These are phyloP conservation scores for Phytopythium boreale DNA, from an alignment of 352 stramenopile species.

Conservation along the genomic window DNA sequence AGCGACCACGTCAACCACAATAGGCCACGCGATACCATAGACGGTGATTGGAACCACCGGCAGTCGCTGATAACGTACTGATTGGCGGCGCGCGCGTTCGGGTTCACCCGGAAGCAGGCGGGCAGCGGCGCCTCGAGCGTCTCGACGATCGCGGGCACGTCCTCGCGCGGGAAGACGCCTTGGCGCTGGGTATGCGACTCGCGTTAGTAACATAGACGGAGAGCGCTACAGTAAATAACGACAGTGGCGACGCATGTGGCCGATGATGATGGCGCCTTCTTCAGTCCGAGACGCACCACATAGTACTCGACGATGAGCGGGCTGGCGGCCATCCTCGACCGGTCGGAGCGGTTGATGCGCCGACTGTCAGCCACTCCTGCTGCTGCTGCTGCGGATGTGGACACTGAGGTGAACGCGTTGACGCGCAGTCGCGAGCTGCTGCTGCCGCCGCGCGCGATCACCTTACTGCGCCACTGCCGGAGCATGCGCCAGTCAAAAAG, in stretches of 20 bases:
- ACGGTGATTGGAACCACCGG: not conserved
- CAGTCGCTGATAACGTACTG: slow-evolving; percentile 12
- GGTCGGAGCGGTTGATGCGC: not conserved
- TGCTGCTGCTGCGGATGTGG: not conserved
- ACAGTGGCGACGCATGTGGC: not conserved
- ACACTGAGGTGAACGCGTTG: not conserved
- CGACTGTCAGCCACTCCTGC: too few relatives aligned
- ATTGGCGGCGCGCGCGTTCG: slow-evolving; percentile 23
- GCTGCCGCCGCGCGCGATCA: not conserved
- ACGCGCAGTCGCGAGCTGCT: not conserved
- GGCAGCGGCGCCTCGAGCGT: slow-evolving; percentile 57
- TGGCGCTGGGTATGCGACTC: slow-evolving; percentile 30
- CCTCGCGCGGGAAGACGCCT: slow-evolving; percentile 47
- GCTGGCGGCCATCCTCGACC: not conserved
- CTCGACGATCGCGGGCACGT: slow-evolving; percentile 37
- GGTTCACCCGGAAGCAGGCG: slow-evolving; percentile 72
- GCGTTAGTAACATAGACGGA: slow-evolving; percentile 1
- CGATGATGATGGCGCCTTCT: too few relatives aligned
- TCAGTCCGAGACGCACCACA: slow-evolving; percentile 23
- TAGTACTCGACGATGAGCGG: slow-evolving; percentile 69
- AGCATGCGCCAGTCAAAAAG: slow-evolving; percentile 1
- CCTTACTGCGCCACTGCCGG: not conserved
- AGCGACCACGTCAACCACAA: not conserved
- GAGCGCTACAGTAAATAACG: not conserved
- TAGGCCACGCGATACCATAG: not conserved